Evolutionary conservation across 73 alveolate genomes (phyloP), one percentile per base, ranked within the genome.

Genomic region (Paramecium bursaria): DNA sequence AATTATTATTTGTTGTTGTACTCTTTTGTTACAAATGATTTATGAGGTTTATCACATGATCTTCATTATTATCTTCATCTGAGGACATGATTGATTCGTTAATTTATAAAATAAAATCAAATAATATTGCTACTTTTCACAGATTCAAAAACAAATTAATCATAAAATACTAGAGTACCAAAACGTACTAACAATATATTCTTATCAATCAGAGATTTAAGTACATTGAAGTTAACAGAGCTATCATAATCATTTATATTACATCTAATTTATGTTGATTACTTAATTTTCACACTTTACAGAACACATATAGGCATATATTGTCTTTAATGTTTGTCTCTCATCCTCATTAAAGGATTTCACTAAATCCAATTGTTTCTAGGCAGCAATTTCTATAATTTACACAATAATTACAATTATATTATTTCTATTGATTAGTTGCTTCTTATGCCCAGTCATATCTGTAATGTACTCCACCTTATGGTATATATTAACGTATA

Each of bases 401-500:
- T 23, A 31, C 13, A 31, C 51, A 27, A 17, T 14, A 9, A 5
- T 7, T 57, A 57, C 76, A 48, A 27, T 57, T 50, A 57, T 57
- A 57, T 57, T 27, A 30, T 31, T 14, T 57, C 17, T 50, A 48
- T 7, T 57, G 33, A 21, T 27, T 30, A 2, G 22, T 3, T 13
- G 53, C 49, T 17, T 39, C 47, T 67, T 67, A 42, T 39, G 22
- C 44, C 82, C 82, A 67, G n/a, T 67, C 82, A 67, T 35, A 67
- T 67, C 82, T 31, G 44, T 30, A 57, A 30, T 57, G 22, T 57
- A 30, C 13, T 57, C 44, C 33, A 39, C 27, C 44, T 35, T 44
- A 42, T 39, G 33, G 33, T 30, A 39, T 35, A 42, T 39, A 67
- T 67, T 67, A 53, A 19, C 39, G 19, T 1, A 42, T 35, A 21